Percentiles rank a stretch among this genome's conserved stretches.
These are phyloP conservation scores for Platanthera zijinensis DNA, from an alignment of 106 monocot species.

Conservation along the genomic window DNA sequence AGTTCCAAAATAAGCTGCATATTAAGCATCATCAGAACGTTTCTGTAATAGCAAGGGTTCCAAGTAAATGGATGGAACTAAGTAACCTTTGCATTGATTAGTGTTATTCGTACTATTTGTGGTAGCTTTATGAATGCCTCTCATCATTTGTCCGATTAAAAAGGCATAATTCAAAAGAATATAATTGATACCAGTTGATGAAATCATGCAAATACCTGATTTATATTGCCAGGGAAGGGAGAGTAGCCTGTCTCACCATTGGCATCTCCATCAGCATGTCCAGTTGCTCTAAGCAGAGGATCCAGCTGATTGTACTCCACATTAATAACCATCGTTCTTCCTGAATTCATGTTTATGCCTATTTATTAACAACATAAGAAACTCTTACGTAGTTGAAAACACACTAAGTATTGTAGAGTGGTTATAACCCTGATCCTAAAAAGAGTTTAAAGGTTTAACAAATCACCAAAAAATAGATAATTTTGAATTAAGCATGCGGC, in stretches of 20 bases:
- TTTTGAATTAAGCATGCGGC: not conserved
- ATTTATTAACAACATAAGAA: conserved; percentile 5
- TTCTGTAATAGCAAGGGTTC: not conserved
- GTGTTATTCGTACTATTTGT: not conserved
- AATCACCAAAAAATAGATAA: not conserved
- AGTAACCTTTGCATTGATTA: not conserved
- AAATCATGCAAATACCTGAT: conserved; percentile 52
- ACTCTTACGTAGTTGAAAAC: not conserved
- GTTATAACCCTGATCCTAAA: too few relatives aligned
- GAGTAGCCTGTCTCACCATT: conserved; percentile 93
- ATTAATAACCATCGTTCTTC: conserved; percentile 86
- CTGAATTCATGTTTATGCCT: conserved; percentile 26
- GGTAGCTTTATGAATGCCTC: not conserved
- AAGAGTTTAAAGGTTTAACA: too few relatives aligned
- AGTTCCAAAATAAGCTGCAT: conserved; percentile 87
- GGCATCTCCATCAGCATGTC: conserved; percentile 84
- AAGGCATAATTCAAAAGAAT: not conserved
- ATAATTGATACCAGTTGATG: not conserved
- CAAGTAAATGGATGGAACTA: not conserved
- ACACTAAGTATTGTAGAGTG: not conserved
- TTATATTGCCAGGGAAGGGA: conserved; percentile 95
- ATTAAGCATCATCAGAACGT: conserved; percentile 6
- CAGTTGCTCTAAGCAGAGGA: conserved; percentile 82
- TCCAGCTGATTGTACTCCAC: conserved; percentile 99
- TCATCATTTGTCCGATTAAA: not conserved